A percentile compares a stretch with the other conserved stretches of the same genome.
phyloP scores from a whole-genome alignment of 2,329 filamentous ascomycete species.

The Penicillium palitans region DNA sequence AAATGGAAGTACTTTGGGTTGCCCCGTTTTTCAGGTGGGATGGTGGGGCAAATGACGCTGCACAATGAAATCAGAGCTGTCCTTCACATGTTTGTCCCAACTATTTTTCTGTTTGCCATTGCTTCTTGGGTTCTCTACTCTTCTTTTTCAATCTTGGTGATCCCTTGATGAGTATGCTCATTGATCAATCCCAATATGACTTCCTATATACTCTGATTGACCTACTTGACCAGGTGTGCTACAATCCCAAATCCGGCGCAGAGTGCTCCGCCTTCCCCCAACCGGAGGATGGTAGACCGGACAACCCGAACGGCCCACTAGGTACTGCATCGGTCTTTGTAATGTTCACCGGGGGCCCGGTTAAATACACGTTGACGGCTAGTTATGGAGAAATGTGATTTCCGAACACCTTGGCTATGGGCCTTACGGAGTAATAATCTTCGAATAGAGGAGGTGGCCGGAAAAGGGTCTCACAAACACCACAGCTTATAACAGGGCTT shows the following conservation, averaged over 20 bases:
- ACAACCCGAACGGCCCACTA: constrained; percentile 25
- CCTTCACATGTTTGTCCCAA: not conserved
- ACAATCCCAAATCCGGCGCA: constrained; percentile 28
- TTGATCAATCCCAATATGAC: too few relatives aligned
- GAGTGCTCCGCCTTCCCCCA: constrained; percentile 34
- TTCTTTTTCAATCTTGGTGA: not conserved
- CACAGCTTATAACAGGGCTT: not conserved
- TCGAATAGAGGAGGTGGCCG: not conserved
- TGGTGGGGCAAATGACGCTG: constrained; percentile 30
- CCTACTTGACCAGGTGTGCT: not conserved
- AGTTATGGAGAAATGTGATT: constrained; percentile 1
- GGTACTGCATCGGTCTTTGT: constrained; percentile 18
- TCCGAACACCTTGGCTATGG: not conserved
- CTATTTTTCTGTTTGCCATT: not conserved
- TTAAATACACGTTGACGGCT: constrained; percentile 25
- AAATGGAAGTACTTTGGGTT: constrained; percentile 15
- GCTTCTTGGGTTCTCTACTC: not conserved
- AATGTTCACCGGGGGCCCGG: constrained; percentile 27
- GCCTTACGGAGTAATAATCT: not conserved
- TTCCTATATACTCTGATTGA: not conserved
- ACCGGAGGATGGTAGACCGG: constrained; percentile 31
- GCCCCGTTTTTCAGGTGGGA: constrained; percentile 17
- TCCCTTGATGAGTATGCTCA: not conserved
- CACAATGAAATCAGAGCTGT: constrained; percentile 21
- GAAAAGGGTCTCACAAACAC: not conserved